Base-by-base conservation (phyloP, 2,329 filamentous ascomycete species). In the Phyllosticta ampelicida region DNA sequence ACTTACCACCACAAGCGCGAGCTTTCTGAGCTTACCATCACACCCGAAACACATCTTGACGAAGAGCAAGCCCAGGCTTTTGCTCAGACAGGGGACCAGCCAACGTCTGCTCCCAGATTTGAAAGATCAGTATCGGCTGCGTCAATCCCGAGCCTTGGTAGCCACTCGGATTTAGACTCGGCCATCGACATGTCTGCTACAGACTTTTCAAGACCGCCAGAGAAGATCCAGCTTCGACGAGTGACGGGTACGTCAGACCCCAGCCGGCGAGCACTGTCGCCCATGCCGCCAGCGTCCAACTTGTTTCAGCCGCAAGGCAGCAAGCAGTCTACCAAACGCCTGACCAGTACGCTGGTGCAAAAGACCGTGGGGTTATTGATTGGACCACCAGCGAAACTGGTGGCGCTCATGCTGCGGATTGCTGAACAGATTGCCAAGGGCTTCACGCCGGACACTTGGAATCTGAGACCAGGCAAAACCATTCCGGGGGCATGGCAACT, bases 351-450 rank as follows among this genome's bases (percentile, higher is more conserved):
- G 2, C 80, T 95, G 28, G 80, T 95, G 23, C 82, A 86, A 58
- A 91, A 89, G 72, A 90, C 90, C 0, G 85, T 82, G 62, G 84
- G 88, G 55, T 79, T 94, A 28, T 79, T 95, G 3, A 75, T 96
- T 13, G 84, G 87, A 0, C 90, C 90, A n/a, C 90, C 91, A 0
- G 82, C 86, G 30, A 84, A 91, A 65, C 79, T 95, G 1, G 81
- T 95, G 36, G 78, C 83, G 23, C 76, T 95, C 48, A 90, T 96
- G 78, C 79, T 96, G 4, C 84, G 84, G 58, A 89, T 96, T 59
- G 89, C 90, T 0, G 85, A 87, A 0, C 84, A 82, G 61, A 89
- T 96, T 61, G 72, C 72, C 51, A 77, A 77, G 3, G 70, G 61
- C 18, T 68, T 70, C 52, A 65, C 67, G 30, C 69, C 69, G 59